Evolutionary conservation across 495 filamentous ascomycete genomes (phyloP).

Genomic region (Penicilliopsis zonata): DNA sequence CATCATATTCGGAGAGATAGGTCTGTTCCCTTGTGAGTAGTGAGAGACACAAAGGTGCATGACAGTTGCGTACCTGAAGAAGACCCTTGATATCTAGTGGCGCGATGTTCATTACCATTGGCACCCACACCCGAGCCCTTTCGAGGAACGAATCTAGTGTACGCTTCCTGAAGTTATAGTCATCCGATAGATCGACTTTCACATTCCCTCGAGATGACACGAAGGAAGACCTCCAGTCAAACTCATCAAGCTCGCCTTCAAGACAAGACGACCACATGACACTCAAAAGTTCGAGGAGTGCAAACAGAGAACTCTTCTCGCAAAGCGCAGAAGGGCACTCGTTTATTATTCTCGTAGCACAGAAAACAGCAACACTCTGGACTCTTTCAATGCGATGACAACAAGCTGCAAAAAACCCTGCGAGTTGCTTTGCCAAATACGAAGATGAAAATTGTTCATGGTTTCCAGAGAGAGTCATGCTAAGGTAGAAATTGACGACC

Average conservation of each 20-base stretch:
- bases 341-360: slow-evolving; percentile 71
- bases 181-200: slow-evolving; percentile 79
- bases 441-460: slow-evolving; percentile 66
- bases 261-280: slow-evolving; percentile 93
- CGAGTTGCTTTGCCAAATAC: slow-evolving; percentile 78
- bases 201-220: slow-evolving; percentile 62
- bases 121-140: slow-evolving; percentile 70
- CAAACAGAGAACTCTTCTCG: slow-evolving; percentile 79
- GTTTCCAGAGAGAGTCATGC: slow-evolving; percentile 56
- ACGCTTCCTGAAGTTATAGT: slow-evolving; percentile 62
- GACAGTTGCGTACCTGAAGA: slow-evolving; percentile 42
- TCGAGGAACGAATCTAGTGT: slow-evolving; percentile 71
- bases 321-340: slow-evolving; percentile 84
- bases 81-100: slow-evolving; percentile 92
- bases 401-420: slow-evolving; percentile 70
- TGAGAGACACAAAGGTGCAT: background rate
- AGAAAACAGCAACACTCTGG: slow-evolving; percentile 68
- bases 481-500: slow-evolving; percentile 63
- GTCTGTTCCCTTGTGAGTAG: slow-evolving; percentile 36
- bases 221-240: slow-evolving; percentile 71
- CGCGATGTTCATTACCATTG: slow-evolving; percentile 65
- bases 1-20: slow-evolving; percentile 86
- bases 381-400: slow-evolving; percentile 86
- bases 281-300: slow-evolving; percentile 77
- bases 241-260: slow-evolving; percentile 87